Evolutionary conservation across 1,139 yeast genomes (phyloP).

Genomic region (Kodamaea fungicola): DNA sequence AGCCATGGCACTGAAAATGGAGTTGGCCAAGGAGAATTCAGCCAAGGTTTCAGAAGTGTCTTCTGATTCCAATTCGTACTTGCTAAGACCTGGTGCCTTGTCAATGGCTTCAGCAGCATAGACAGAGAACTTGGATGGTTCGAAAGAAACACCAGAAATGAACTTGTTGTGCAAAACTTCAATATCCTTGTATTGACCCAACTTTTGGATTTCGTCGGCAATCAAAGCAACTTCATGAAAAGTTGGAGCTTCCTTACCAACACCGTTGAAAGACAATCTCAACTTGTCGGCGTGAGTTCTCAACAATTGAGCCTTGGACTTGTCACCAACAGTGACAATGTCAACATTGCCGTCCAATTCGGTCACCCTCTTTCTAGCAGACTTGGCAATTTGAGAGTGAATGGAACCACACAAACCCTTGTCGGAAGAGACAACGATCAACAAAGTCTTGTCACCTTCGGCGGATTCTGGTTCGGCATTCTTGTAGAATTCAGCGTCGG

Average conservation of each 20-base stretch:
- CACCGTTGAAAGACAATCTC: conserved; percentile 78
- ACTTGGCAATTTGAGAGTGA: conserved; percentile 90
- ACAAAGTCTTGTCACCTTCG: conserved; percentile 59
- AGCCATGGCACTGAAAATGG: conserved; percentile 87
- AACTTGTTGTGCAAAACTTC: conserved; percentile 88
- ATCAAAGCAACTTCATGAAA: conserved; percentile 86
- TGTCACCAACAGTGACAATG: conserved; percentile 89
- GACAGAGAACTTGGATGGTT: conserved; percentile 70
- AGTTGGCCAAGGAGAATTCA: conserved; percentile 88
- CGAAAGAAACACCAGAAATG: conserved; percentile 83
- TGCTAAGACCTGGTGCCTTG: conserved; percentile 81
- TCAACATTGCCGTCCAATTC: conserved; percentile 69
- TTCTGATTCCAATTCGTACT: conserved; percentile 78
- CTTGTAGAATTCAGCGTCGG: conserved; percentile 75
- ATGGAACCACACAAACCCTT: conserved; percentile 99
- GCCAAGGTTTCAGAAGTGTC: conserved; percentile 64
- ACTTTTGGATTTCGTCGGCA: conserved; percentile 74
- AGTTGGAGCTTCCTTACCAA: conserved; percentile 96
- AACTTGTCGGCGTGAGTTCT: conserved; percentile 75
- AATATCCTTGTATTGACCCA: conserved; percentile 69
- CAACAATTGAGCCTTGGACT: conserved; percentile 80
- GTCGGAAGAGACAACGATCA: conserved; percentile 90
- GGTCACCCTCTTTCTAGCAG: conserved; percentile 65
- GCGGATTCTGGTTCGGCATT: conserved; percentile 73
- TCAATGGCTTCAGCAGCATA: conserved; percentile 72